These are phyloP conservation scores for Sporormia fimetaria DNA, from an alignment of 495 filamentous ascomycete species.

Conservation along the genomic window DNA sequence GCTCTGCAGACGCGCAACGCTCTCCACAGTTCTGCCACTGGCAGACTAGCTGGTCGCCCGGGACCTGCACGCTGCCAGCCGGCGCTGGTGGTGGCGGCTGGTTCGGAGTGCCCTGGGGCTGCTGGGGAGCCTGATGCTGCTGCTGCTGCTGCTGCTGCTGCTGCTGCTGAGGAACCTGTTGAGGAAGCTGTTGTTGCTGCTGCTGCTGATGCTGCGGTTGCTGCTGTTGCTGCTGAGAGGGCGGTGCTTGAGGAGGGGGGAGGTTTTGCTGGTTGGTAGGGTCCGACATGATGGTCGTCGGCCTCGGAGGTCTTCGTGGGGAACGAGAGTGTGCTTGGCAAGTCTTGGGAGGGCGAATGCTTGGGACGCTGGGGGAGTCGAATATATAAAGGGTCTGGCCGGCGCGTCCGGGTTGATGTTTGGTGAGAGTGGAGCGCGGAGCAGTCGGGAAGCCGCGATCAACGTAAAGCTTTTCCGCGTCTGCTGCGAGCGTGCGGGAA, in stretches of 20 bases:
- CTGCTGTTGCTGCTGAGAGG: conserved; percentile 7
- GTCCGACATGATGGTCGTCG: neutral
- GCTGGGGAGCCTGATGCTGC: conserved; percentile 16
- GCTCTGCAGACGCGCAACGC: conserved; percentile 64
- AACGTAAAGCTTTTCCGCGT: too few relatives aligned
- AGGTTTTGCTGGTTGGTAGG: neutral
- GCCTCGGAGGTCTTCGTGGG: too few relatives aligned
- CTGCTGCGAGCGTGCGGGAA: too few relatives aligned
- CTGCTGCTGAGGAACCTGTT: neutral
- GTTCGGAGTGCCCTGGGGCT: conserved; percentile 16
- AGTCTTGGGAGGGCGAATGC: too few relatives aligned
- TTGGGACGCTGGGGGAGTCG: too few relatives aligned
- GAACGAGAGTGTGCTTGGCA: too few relatives aligned
- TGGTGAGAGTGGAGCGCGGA: too few relatives aligned
- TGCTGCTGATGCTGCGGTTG: conserved; percentile 19
- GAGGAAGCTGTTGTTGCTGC: conserved; percentile 6
- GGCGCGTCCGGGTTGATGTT: too few relatives aligned
- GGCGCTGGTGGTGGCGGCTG: conserved; percentile 20
- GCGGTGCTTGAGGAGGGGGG: neutral
- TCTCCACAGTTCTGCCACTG: conserved; percentile 83
- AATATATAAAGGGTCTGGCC: too few relatives aligned
- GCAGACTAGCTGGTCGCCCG: conserved; percentile 42
- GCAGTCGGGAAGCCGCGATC: too few relatives aligned
- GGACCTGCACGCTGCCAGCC: conserved; percentile 9
- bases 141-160: conserved; percentile 11